These are phyloP conservation scores for Backusella morwellensis DNA, from an alignment of 192 early-diverging fungal genomes.

Conservation along the genomic window DNA sequence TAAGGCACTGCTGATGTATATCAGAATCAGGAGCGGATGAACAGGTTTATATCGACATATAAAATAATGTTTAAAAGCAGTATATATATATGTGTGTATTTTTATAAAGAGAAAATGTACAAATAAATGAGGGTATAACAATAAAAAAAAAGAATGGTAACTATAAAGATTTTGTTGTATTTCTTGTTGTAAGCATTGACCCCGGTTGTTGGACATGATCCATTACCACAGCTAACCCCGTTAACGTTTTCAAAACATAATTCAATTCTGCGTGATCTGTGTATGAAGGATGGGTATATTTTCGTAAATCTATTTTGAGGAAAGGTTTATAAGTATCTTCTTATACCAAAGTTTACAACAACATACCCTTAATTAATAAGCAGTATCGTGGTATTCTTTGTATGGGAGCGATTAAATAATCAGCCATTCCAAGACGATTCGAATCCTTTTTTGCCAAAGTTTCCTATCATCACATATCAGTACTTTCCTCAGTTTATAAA, in stretches of 20 bases:
- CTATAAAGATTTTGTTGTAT: not conserved
- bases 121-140: not conserved
- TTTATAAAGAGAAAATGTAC: conserved; percentile 2
- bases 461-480: conserved; percentile 19
- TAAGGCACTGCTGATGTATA: not conserved
- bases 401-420: conserved; percentile 73
- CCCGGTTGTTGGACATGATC: conserved; percentile 22
- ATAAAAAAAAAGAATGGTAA: too few species aligned
- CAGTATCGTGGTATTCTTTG: conserved; percentile 75
- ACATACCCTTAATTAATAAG: conserved; percentile 54
- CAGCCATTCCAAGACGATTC: conserved; percentile 59
- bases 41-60: not conserved
- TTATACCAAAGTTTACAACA: not conserved
- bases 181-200: not conserved
- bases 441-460: conserved; percentile 41
- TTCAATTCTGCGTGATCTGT: conserved; percentile 20
- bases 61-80: not conserved
- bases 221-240: conserved; percentile 27
- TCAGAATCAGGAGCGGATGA: not conserved
- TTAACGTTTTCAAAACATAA: conserved; percentile 32
- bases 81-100: not conserved
- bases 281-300: conserved; percentile 25
- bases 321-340: not conserved
- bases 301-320: conserved; percentile 27
- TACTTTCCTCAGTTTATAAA: not conserved